Percentiles rank a stretch among this genome's conserved stretches.
These are phyloP conservation scores for Penicillium silybi DNA, from an alignment of 495 filamentous ascomycete genomes.

Conservation along the genomic window DNA sequence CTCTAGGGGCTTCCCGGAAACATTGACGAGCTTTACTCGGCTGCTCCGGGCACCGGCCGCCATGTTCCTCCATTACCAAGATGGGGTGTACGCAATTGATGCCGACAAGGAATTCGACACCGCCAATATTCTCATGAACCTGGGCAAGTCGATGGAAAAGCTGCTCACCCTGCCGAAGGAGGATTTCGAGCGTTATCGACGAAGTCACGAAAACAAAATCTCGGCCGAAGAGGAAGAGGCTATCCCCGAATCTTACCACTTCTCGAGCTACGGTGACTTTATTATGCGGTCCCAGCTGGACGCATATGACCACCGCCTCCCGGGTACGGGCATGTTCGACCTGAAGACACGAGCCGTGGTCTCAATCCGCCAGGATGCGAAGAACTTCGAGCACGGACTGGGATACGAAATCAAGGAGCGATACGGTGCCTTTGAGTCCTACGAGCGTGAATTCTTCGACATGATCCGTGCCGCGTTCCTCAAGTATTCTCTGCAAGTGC, in stretches of 20 bases:
- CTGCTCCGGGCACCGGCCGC: constrained; percentile 68
- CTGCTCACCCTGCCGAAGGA: constrained; percentile 77
- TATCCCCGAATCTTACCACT: constrained; percentile 76
- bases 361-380: constrained; percentile 79
- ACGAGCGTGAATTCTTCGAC: constrained; percentile 92
- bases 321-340: constrained; percentile 94
- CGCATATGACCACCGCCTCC: constrained; percentile 79
- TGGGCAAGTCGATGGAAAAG: constrained; percentile 96
- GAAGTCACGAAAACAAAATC: constrained; percentile 55
- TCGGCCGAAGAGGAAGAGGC: constrained; percentile 61
- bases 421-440: constrained; percentile 79
- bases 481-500: constrained; percentile 94
- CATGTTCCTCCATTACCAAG: constrained; percentile 78
- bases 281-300: constrained; percentile 95
- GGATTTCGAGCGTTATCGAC: constrained; percentile 80
- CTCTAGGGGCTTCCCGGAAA: constrained; percentile 61
- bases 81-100: constrained; percentile 92
- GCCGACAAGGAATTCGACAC: constrained; percentile 90
- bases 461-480: constrained; percentile 94
- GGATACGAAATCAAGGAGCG: constrained; percentile 82
- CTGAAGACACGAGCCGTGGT: constrained; percentile 92
- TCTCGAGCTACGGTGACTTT: constrained; percentile 83
- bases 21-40: constrained; percentile 61
- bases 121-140: constrained; percentile 79
- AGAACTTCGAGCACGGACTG: constrained; percentile 65